phyloP scores from a whole-genome alignment of 73 alveolate species.

The Paramecium sonneborni region DNA sequence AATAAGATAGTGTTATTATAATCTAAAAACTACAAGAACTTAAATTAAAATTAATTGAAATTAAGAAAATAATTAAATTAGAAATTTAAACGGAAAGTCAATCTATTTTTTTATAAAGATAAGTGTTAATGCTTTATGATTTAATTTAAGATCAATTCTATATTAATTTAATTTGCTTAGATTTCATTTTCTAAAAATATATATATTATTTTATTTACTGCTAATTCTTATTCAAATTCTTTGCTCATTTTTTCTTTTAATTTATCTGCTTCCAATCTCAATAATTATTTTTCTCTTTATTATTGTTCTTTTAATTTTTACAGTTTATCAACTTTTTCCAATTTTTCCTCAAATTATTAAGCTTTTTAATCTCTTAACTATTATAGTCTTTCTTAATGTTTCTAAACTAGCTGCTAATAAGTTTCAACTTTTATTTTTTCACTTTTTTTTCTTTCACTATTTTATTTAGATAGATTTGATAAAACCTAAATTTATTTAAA shows the following conservation, averaged over 20 bases:
- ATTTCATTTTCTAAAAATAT: background rate
- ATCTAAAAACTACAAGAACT: background rate
- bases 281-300: background rate
- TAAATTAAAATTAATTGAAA: background rate
- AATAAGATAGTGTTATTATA: background rate
- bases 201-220: background rate
- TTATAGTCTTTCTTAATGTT: background rate
- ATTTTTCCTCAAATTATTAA: background rate
- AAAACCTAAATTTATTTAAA: background rate
- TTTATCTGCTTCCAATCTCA: slow-evolving; percentile 18
- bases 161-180: background rate
- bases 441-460: slow-evolving; percentile 9
- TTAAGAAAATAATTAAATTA: background rate
- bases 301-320: background rate
- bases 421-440: slow-evolving; percentile 18
- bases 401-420: background rate
- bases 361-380: background rate
- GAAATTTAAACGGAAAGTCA: background rate
- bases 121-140: background rate
- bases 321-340: background rate
- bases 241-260: background rate
- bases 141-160: background rate
- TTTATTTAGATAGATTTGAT: background rate
- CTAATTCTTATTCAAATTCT: background rate
- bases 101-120: background rate